phyloP scores from a whole-genome alignment of 306 rosid species.

The Glycine soja region DNA sequence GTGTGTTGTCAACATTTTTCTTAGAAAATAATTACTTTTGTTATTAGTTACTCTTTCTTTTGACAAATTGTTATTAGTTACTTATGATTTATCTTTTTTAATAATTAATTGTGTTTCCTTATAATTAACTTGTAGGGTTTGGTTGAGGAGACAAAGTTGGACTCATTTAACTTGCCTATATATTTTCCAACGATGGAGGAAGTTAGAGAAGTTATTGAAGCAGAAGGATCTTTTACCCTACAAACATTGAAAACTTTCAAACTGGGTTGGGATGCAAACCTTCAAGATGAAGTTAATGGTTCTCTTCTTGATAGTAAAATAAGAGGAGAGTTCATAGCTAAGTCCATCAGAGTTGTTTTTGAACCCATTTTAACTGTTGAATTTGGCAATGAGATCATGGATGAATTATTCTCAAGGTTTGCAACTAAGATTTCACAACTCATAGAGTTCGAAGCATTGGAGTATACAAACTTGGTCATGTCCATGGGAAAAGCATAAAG shows the following conservation, averaged over 20 bases:
- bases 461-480: not conserved
- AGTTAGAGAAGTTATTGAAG: conserved; percentile 46
- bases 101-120: not conserved
- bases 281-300: not conserved
- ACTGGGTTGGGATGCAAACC: conserved; percentile 31
- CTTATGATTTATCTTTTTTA: not conserved
- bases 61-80: not conserved
- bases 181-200: conserved; percentile 49
- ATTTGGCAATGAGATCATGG: conserved; percentile 51
- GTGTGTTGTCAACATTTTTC: too few species aligned
- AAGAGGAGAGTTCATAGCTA: conserved; percentile 36
- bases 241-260: conserved; percentile 25
- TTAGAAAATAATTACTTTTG: not conserved
- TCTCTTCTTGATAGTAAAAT: not conserved
- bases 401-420: conserved; percentile 53
- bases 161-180: conserved; percentile 47
- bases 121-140: conserved; percentile 40
- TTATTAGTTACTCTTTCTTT: too few species aligned
- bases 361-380: conserved; percentile 53
- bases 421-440: conserved; percentile 17
- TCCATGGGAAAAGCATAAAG: too few species aligned
- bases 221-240: conserved; percentile 52
- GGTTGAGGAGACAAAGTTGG: conserved; percentile 49
- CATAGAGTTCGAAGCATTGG: conserved; percentile 35
- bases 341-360: conserved; percentile 42